Evolutionary conservation across 1,139 yeast genomes (phyloP).

Genomic region (Lodderomyces oxycetoniae): DNA sequence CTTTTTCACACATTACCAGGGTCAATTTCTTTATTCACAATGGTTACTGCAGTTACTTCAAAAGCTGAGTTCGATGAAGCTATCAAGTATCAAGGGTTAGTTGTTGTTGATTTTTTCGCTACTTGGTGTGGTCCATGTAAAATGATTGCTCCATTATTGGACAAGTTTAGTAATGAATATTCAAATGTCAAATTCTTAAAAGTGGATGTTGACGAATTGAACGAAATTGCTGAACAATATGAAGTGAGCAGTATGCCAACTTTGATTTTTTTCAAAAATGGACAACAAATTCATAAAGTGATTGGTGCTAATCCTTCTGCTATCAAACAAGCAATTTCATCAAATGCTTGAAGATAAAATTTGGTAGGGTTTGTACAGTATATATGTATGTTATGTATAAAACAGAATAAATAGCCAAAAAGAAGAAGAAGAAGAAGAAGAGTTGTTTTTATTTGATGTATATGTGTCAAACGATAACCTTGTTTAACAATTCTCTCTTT

Average conservation of each 20-base stretch:
- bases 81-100: slow-evolving; percentile 50
- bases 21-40: too few species aligned
- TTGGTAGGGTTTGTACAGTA: too few species aligned
- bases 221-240: slow-evolving; percentile 68
- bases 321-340: slow-evolving; percentile 63
- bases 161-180: slow-evolving; percentile 49
- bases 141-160: slow-evolving; percentile 75
- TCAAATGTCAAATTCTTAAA: slow-evolving; percentile 65
- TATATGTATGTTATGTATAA: too few species aligned
- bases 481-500: too few species aligned
- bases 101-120: slow-evolving; percentile 83
- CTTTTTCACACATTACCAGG: too few species aligned
- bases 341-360: slow-evolving; percentile 46
- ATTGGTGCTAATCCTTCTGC: slow-evolving; percentile 87
- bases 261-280: slow-evolving; percentile 69
- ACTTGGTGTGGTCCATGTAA: slow-evolving; percentile 96
- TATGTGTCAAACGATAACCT: too few species aligned
- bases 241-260: slow-evolving; percentile 90
- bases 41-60: slow-evolving; percentile 40
- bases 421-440: too few species aligned
- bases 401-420: too few species aligned
- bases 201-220: slow-evolving; percentile 78
- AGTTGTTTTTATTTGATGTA: too few species aligned
- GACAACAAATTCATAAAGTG: slow-evolving; percentile 65
- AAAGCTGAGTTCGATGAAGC: slow-evolving; percentile 61